Percentiles rank a stretch among this genome's conserved stretches.
phyloP scores from a whole-genome alignment of 192 early-diverging fungal genomes.

The Coemansia sp. region DNA sequence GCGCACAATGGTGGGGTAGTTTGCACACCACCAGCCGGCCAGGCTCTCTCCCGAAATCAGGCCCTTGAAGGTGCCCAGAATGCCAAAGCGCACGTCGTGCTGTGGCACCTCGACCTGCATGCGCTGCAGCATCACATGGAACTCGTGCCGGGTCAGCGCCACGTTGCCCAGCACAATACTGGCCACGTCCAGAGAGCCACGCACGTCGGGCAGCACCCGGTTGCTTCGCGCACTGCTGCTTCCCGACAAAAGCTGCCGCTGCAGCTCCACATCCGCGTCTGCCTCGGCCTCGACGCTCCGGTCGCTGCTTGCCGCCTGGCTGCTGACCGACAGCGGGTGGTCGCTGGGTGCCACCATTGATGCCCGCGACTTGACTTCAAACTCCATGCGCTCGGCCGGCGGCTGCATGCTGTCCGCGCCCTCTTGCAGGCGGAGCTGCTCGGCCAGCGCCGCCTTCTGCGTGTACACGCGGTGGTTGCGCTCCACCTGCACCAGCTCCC shows the following conservation, averaged over 20 bases:
- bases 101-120: slow-evolving; percentile 63
- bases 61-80: slow-evolving; percentile 63
- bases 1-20: slow-evolving; percentile 59
- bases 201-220: slow-evolving; percentile 19
- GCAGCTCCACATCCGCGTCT: slow-evolving; percentile 27
- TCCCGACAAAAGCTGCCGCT: slow-evolving; percentile 25
- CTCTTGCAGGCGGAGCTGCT: slow-evolving; percentile 38
- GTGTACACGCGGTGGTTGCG: slow-evolving; percentile 47
- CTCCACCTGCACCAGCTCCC: slow-evolving; percentile 44
- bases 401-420: slow-evolving; percentile 17
- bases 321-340: neutral
- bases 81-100: slow-evolving; percentile 65
- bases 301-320: neutral
- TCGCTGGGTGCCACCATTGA: slow-evolving; percentile 5
- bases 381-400: slow-evolving; percentile 12
- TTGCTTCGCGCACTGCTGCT: neutral
- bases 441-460: slow-evolving; percentile 47
- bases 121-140: slow-evolving; percentile 60
- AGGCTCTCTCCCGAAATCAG: slow-evolving; percentile 67
- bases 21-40: slow-evolving; percentile 69
- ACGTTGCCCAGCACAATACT: slow-evolving; percentile 58
- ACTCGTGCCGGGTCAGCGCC: slow-evolving; percentile 59
- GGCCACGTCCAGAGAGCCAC: slow-evolving; percentile 42
- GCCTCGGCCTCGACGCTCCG: slow-evolving; percentile 23
- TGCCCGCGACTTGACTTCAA: slow-evolving; percentile 44